Base-by-base conservation (phyloP, 2,329 filamentous ascomycete species). In the Botrytis aclada region DNA sequence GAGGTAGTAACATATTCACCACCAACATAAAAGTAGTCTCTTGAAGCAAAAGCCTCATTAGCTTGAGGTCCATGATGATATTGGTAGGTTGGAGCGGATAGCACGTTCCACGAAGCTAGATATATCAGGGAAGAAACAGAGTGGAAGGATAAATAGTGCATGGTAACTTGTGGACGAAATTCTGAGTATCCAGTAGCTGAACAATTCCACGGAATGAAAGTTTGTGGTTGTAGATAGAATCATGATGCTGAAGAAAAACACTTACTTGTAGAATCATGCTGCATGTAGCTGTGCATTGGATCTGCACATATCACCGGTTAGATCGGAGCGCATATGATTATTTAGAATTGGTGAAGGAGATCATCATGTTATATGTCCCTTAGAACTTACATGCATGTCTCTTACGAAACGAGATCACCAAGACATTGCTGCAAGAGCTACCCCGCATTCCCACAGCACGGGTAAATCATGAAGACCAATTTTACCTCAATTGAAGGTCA, bases 11-110 rank as follows among this genome's bases (percentile, higher is more conserved):
- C 47, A 67, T 79, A 80, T 9, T 74, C 58, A 16, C 79, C 78
- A 25, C 79, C 78, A 47, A 78, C 70, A 62, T 79, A 79, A 72
- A 79, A 80, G 60, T 77, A 79, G n/a, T 43, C 45, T 65, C 69
- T 71, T 63, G 56, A 43, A 29, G 56, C 56, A 70, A 39, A 64
- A 14, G 56, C 41, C 34, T 64, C 32, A 47, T 32, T n/a, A n/a
- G 32, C 41, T 62, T 34, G 39, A 63, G 41, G 6, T 22, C 29
- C 64, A 67, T 18, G 45, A 51, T 8, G 25, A 51, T 29, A 34
- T 47, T 37, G 22, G 18, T 51, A 70, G 4, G 47, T 2, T 47
- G 56, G 32, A 20, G 56, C 22, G n/a, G 69, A 32, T 4, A 32
- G 18, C 9, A 32, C 32, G 5, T n/a, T 22, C 45, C 34, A 22